These are phyloP conservation scores for Isoetes engelmannii DNA, from an alignment of 83 land plant species.

Conservation along the genomic window DNA sequence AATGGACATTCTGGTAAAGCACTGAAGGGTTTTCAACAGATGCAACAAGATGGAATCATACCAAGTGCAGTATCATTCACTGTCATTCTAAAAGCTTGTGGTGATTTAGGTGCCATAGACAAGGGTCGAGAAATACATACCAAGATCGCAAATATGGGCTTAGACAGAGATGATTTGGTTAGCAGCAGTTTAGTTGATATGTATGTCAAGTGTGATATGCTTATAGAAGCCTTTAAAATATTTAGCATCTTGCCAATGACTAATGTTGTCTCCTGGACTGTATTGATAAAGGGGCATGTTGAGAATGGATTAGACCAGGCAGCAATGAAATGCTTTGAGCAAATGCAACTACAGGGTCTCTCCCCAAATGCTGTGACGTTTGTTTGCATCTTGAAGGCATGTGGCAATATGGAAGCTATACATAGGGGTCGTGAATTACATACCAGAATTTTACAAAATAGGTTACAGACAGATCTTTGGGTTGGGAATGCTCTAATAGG, in stretches of 20 bases:
- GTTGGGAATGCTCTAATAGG: slow-evolving; percentile 8
- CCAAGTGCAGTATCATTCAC: not conserved
- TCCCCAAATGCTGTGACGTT: slow-evolving; percentile 7
- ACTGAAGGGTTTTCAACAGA: not conserved
- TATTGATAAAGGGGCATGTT: slow-evolving; percentile 1
- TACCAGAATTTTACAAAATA: too few species aligned
- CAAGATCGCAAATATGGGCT: not conserved
- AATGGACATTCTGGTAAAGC: not conserved
- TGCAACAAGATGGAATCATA: not conserved
- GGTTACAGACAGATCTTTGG: not conserved
- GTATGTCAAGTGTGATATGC: not conserved
- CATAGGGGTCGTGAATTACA: slow-evolving; percentile 3
- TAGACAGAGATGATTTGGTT: not conserved
- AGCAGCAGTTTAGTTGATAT: not conserved
- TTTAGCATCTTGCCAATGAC: not conserved
- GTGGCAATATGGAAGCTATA: not conserved
- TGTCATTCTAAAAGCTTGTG: not conserved
- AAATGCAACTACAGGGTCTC: not conserved
- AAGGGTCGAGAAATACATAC: slow-evolving; percentile 8
- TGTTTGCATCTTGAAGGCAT: slow-evolving; percentile 9
- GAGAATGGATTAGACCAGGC: not conserved
- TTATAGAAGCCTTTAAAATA: not conserved
- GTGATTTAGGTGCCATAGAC: not conserved
- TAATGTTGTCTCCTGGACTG: too few species aligned
- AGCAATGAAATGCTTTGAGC: too few species aligned